Evolutionary conservation across 495 filamentous ascomycete genomes (phyloP).

Genomic region (Paragyromitra xinjiangensis): DNA sequence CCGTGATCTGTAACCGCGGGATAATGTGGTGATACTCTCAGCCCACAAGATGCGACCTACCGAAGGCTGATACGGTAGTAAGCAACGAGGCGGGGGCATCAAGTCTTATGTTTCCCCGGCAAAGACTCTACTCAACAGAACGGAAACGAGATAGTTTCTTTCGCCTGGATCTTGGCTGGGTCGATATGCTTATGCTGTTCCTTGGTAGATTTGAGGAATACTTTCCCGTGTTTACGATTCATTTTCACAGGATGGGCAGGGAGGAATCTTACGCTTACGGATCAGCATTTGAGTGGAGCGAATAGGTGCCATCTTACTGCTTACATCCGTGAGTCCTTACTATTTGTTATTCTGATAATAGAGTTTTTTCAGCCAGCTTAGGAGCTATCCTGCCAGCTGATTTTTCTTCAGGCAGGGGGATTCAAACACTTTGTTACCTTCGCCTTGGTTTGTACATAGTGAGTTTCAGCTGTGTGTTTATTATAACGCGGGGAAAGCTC

Average conservation of each 20-base stretch:
- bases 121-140: neutral
- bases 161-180: neutral
- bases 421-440: neutral
- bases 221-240: neutral
- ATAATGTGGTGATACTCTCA: neutral
- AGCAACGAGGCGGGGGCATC: neutral
- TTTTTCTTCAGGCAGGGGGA: neutral
- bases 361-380: neutral
- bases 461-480: neutral
- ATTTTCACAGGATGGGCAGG: neutral
- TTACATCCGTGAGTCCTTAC: neutral
- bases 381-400: neutral
- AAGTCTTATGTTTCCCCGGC: neutral
- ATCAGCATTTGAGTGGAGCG: neutral
- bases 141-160: neutral
- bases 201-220: neutral
- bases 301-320: neutral
- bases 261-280: neutral
- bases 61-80: neutral
- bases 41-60: neutral
- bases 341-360: neutral
- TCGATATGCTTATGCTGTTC: neutral
- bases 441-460: neutral
- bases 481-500: neutral
- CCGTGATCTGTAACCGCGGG: neutral